Percentiles rank a stretch among this genome's conserved stretches.
These are phyloP conservation scores for Nidula microcarpa DNA, from an alignment of 768 basidiomycete genomes.

Conservation along the genomic window DNA sequence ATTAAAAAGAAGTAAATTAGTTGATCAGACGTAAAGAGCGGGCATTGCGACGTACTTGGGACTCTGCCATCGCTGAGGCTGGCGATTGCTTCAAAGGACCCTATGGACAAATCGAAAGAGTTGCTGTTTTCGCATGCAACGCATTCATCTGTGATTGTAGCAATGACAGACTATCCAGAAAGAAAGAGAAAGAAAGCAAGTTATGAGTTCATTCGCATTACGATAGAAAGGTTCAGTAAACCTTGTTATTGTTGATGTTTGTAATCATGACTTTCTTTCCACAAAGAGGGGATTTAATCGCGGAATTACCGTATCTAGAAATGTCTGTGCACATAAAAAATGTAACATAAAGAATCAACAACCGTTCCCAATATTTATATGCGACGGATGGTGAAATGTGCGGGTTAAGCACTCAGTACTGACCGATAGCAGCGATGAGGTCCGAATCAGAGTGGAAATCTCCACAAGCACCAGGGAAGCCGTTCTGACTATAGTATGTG, in stretches of 20 bases:
- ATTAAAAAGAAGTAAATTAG: no score
- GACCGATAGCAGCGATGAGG: background rate
- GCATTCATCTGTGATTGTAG: slow-evolving; percentile 53
- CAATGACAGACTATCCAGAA: slow-evolving; percentile 11
- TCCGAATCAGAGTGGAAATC: background rate
- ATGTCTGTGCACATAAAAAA: background rate
- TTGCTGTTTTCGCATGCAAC: slow-evolving; percentile 45
- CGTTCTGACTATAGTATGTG: background rate
- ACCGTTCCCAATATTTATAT: no score
- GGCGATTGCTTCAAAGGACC: slow-evolving; percentile 45
- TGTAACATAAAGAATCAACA: no score
- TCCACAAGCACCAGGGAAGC: background rate
- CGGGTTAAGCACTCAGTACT: no score
- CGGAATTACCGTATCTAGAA: background rate
- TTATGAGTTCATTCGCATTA: no score
- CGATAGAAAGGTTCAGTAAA: no score
- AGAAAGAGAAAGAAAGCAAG: no score
- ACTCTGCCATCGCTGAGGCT: slow-evolving; percentile 33
- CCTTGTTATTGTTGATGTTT: background rate
- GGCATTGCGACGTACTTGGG: slow-evolving; percentile 31
- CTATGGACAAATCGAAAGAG: slow-evolving; percentile 52
- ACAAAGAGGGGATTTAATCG: background rate
- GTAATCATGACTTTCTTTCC: background rate
- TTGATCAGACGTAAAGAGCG: no score
- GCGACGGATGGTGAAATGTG: no score